phyloP scores from a whole-genome alignment of 2,329 filamentous ascomycete genomes.

The Alternaria infectoria region DNA sequence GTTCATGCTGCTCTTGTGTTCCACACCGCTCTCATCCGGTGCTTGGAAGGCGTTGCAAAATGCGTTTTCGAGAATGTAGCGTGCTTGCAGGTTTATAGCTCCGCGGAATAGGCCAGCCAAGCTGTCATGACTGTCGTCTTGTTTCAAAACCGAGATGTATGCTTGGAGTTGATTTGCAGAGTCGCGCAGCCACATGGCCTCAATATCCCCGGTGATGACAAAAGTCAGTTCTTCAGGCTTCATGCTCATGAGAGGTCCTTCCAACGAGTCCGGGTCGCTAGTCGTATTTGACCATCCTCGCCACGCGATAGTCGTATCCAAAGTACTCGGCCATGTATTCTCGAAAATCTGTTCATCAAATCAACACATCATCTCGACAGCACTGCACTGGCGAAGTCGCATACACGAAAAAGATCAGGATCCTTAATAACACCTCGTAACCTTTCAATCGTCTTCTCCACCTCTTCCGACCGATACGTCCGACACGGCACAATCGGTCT shows the following conservation, averaged over 20 bases:
- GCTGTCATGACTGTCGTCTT: slow-evolving; percentile 53
- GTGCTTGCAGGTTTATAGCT: slow-evolving; percentile 73
- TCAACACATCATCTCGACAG: background rate
- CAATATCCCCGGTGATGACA: slow-evolving; percentile 64
- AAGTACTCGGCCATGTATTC: slow-evolving; percentile 75
- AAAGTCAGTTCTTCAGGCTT: slow-evolving; percentile 61
- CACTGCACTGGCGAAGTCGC: background rate
- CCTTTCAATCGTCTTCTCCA: slow-evolving; percentile 49
- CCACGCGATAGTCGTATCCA: slow-evolving; percentile 78
- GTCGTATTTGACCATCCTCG: slow-evolving; percentile 63
- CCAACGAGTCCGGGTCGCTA: background rate
- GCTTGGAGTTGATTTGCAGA: slow-evolving; percentile 74
- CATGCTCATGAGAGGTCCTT: background rate
- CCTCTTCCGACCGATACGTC: slow-evolving; percentile 51
- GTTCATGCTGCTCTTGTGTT: slow-evolving; percentile 44
- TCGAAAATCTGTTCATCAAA: slow-evolving; percentile 61
- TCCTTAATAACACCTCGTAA: slow-evolving; percentile 50
- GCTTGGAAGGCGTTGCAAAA: slow-evolving; percentile 62
- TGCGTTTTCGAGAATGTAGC: slow-evolving; percentile 67
- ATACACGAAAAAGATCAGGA: slow-evolving; percentile 65
- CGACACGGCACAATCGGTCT: slow-evolving; percentile 54
- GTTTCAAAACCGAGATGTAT: slow-evolving; percentile 65
- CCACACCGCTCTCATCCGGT: slow-evolving; percentile 54
- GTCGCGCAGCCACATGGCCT: slow-evolving; percentile 62
- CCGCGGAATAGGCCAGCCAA: slow-evolving; percentile 72